Conservation (phyloP, 768 basidiomycete genomes). For the Infundibulicybe gibba region DNA sequence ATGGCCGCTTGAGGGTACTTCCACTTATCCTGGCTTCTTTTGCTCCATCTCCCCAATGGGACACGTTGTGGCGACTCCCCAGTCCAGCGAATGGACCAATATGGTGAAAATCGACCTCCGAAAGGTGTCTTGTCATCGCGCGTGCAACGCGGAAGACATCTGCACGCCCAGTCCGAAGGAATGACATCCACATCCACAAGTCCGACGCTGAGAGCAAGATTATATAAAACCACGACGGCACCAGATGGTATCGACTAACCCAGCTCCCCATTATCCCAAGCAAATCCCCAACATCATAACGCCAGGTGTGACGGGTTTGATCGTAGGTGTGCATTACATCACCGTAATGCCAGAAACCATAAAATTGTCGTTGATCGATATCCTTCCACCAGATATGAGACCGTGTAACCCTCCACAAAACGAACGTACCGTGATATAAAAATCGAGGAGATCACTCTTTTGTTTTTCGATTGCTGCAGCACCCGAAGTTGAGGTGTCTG, state of each 20-base stretch:
- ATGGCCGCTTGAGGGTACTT: constrained; percentile 30
- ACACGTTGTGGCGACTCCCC: constrained; percentile 32
- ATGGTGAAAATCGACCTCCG: constrained; percentile 34
- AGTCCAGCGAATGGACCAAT: constrained; percentile 32
- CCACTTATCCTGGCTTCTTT: constrained; percentile 32
- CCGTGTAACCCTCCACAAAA: neutral
- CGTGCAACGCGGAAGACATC: constrained; percentile 30
- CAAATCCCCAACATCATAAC: constrained; percentile 34
- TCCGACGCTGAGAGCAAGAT: constrained; percentile 22
- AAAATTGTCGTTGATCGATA: constrained; percentile 29
- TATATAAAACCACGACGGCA: neutral
- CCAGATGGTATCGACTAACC: constrained; percentile 12
- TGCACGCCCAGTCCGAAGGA: constrained; percentile 31
- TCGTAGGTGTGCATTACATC: constrained; percentile 39
- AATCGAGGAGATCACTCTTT: constrained; percentile 30
- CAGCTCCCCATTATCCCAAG: constrained; percentile 35
- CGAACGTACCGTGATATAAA: constrained; percentile 24
- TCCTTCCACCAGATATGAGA: constrained; percentile 14
- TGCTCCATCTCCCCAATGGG: constrained; percentile 37
- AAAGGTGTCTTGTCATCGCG: constrained; percentile 32
- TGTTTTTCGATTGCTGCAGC: constrained; percentile 27
- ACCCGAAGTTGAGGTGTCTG: constrained; percentile 25
- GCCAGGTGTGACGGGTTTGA: constrained; percentile 33
- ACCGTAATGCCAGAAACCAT: constrained; percentile 36
- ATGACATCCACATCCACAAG: constrained; percentile 36